Conservation (phyloP, 2,329 filamentous ascomycete genomes). For the Helicocarpus griseus region DNA sequence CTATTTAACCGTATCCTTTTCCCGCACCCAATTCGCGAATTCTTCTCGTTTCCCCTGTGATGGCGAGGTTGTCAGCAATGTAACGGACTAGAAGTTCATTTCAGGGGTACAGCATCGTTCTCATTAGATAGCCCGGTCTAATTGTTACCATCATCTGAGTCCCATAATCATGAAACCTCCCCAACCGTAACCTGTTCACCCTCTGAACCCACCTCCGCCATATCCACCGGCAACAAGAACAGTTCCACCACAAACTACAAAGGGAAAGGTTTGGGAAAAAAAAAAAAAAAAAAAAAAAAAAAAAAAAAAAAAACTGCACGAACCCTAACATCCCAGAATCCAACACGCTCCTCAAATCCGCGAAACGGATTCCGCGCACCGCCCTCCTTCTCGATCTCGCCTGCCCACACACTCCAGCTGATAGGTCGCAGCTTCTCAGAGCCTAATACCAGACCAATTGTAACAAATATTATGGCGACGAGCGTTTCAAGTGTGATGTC, state of each 20-base stretch:
- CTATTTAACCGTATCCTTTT: slow-evolving; percentile 23
- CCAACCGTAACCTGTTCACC: too few species aligned
- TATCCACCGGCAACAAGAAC: not conserved
- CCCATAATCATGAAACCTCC: too few species aligned
- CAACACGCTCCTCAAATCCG: slow-evolving; percentile 66
- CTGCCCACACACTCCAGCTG: slow-evolving; percentile 69
- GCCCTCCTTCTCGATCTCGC: slow-evolving; percentile 58
- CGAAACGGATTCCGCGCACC: slow-evolving; percentile 70
- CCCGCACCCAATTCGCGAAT: slow-evolving; percentile 63
- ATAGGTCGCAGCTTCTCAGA: slow-evolving; percentile 76
- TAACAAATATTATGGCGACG: slow-evolving; percentile 68
- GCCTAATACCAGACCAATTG: slow-evolving; percentile 68
- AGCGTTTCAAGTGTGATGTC: slow-evolving; percentile 87
- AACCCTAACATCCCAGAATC: slow-evolving; percentile 81
- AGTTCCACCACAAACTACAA: not conserved
- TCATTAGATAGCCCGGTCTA: too few species aligned
- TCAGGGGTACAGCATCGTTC: too few species aligned
- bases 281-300: not conserved
- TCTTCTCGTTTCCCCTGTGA: slow-evolving; percentile 55
- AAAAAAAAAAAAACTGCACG: slow-evolving; percentile 21
- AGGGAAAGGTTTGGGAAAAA: slow-evolving; percentile 1
- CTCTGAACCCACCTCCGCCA: too few species aligned
- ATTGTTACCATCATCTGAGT: too few species aligned
- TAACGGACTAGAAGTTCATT: not conserved
- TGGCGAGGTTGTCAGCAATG: slow-evolving; percentile 11